phyloP scores from a whole-genome alignment of 2,329 filamentous ascomycete genomes.

The Sporothrix luriei region DNA sequence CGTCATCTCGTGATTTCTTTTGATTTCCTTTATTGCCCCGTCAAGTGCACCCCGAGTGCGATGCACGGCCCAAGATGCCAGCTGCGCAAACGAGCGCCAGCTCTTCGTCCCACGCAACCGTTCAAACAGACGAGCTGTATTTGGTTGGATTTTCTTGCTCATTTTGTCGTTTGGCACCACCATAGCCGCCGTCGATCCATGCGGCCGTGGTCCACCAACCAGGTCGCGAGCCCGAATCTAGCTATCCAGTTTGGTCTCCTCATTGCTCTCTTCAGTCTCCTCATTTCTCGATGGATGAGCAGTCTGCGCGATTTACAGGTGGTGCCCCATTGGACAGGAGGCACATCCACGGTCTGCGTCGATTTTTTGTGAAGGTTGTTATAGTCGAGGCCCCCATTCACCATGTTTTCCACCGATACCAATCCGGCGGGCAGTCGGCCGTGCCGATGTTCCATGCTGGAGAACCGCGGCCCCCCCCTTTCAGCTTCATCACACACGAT shows the following conservation, averaged over 20 bases:
- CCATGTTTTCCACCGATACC: not conserved
- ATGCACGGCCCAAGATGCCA: no score
- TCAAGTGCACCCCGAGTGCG: no score
- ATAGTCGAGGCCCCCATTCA: not conserved
- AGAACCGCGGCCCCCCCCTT: not conserved
- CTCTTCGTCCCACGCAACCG: no score
- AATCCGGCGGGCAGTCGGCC: not conserved
- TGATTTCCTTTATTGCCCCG: not conserved
- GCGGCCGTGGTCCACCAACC: slow-evolving; percentile 9
- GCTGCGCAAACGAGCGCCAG: no score
- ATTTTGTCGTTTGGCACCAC: no score
- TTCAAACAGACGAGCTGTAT: no score
- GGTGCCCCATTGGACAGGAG: not conserved
- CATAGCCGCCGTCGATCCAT: not conserved
- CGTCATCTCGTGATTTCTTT: not conserved
- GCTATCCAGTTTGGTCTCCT: not conserved
- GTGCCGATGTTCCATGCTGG: not conserved
- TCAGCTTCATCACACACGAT: not conserved
- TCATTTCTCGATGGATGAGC: not conserved
- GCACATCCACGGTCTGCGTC: not conserved
- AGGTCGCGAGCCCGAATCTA: slow-evolving; percentile 14
- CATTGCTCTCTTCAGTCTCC: no score
- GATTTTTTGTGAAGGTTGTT: not conserved
- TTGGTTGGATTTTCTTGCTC: no score
- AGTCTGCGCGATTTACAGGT: slow-evolving; percentile 19